Percentiles rank a stretch among this genome's conserved stretches.
These are phyloP conservation scores for Lumnitzera littorea DNA, from an alignment of 345 rosid genomes.

Conservation along the genomic window DNA sequence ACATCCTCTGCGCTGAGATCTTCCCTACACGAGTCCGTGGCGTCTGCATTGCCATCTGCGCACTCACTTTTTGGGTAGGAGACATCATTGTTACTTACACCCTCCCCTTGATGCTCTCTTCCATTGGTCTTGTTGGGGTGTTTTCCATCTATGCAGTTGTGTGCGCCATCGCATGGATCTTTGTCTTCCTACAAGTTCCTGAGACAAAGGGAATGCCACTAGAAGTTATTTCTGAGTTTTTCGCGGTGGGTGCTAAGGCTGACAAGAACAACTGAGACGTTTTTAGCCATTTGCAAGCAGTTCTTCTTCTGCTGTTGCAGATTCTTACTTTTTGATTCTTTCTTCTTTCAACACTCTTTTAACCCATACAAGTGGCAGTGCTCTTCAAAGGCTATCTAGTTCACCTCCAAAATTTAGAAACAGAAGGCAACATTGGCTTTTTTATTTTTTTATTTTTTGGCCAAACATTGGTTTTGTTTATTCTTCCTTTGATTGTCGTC, in stretches of 20 bases:
- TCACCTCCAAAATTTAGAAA: too few species aligned
- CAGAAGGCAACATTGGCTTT: too few species aligned
- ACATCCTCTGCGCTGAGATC: constrained; percentile 40
- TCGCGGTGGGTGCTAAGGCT: constrained; percentile 21
- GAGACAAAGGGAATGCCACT: constrained; percentile 54
- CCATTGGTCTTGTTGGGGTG: constrained; percentile 30
- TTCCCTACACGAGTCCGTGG: constrained; percentile 40
- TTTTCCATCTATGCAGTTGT: constrained; percentile 22
- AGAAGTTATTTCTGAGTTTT: constrained; percentile 42
- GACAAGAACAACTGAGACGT: background rate
- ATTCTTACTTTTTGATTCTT: too few species aligned
- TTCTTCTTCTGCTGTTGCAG: background rate
- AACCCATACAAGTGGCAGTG: too few species aligned
- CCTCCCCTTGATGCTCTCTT: constrained; percentile 27
- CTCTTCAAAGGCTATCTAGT: too few species aligned
- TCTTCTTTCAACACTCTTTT: too few species aligned
- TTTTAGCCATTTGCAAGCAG: background rate
- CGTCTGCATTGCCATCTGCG: constrained; percentile 36
- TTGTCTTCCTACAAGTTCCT: constrained; percentile 35
- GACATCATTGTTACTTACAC: constrained; percentile 33
- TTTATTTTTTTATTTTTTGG: too few species aligned
- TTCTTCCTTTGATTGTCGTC: too few species aligned
- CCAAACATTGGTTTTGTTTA: too few species aligned
- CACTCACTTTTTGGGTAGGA: constrained; percentile 30
- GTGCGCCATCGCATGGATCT: constrained; percentile 30